Conservation (phyloP, 345 rosid genomes). For the Ailanthus altissimus region DNA sequence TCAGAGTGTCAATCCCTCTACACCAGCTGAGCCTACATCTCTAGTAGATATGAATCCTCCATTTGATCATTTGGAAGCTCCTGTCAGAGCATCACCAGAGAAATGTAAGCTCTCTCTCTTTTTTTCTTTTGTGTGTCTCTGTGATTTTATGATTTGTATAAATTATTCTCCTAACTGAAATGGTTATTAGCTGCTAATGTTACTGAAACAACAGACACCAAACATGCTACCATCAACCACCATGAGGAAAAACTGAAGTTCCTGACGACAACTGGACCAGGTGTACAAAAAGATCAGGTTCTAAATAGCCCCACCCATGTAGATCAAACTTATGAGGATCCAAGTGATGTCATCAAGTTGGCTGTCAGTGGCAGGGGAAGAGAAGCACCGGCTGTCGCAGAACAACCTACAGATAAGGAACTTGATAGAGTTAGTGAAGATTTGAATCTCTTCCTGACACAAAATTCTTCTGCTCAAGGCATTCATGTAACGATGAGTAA, state of each 20-base stretch:
- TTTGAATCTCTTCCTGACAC: slow-evolving; percentile 30
- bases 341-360: slow-evolving; percentile 23
- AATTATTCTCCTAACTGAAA: slow-evolving; percentile 17
- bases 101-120: slow-evolving; percentile 32
- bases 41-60: slow-evolving; percentile 43
- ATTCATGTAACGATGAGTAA: slow-evolving; percentile 24
- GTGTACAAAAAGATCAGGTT: slow-evolving; percentile 20
- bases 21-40: slow-evolving; percentile 44
- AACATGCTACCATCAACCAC: slow-evolving; percentile 30
- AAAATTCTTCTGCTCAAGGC: slow-evolving; percentile 33
- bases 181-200: slow-evolving; percentile 39
- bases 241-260: slow-evolving; percentile 35
- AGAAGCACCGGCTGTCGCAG: slow-evolving; percentile 34
- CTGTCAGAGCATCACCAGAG: slow-evolving; percentile 20
- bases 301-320: slow-evolving; percentile 21
- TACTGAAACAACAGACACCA: slow-evolving; percentile 22
- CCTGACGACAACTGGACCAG: slow-evolving; percentile 20
- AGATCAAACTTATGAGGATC: slow-evolving; percentile 22
- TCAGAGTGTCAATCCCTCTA: slow-evolving; percentile 26
- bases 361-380: slow-evolving; percentile 32
- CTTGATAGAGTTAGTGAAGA: slow-evolving; percentile 38
- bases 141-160: slow-evolving; percentile 1
- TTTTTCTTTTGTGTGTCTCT: neutral
- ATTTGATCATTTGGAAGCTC: slow-evolving; percentile 23
- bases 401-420: slow-evolving; percentile 37